Evolutionary conservation across 768 basidiomycete genomes (phyloP).

Genomic region (Tephrocybe sp.): DNA sequence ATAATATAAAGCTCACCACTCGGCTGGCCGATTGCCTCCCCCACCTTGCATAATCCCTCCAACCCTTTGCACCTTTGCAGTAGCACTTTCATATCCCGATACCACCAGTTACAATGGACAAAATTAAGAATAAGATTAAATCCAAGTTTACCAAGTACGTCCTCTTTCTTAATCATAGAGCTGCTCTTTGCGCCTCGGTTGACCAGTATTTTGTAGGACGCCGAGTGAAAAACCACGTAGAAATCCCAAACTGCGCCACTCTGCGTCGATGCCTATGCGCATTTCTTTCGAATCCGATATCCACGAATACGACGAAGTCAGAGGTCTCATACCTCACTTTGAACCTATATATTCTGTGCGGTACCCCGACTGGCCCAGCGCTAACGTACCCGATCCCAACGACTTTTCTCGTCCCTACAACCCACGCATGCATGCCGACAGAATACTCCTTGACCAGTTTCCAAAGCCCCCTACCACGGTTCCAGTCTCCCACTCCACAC

Average conservation of each 20-base stretch:
- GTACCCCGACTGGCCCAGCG: conserved; percentile 6
- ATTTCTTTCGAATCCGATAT: conserved; percentile 19
- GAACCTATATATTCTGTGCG: background rate
- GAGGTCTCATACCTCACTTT: background rate
- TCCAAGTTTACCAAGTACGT: conserved; percentile 17
- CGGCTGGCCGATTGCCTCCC: too few relatives aligned
- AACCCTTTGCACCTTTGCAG: background rate
- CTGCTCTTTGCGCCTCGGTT: background rate
- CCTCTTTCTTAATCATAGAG: background rate
- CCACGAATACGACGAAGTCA: background rate
- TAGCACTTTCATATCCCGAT: background rate
- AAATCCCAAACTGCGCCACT: conserved; percentile 16
- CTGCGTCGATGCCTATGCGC: conserved; percentile 24
- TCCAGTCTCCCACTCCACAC: too few relatives aligned
- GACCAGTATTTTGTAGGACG: background rate
- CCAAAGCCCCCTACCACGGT: conserved; percentile 10
- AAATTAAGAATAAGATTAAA: conserved; percentile 16
- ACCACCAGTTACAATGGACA: conserved; percentile 10
- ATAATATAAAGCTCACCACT: background rate
- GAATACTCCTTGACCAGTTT: conserved; percentile 11
- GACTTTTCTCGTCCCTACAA: conserved; percentile 1
- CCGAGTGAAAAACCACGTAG: conserved; percentile 6
- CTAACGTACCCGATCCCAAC: background rate
- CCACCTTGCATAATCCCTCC: too few relatives aligned
- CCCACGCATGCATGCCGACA: conserved; percentile 8